Base-by-base conservation (phyloP, 768 basidiomycete species). In the Leccinum obscurum region DNA sequence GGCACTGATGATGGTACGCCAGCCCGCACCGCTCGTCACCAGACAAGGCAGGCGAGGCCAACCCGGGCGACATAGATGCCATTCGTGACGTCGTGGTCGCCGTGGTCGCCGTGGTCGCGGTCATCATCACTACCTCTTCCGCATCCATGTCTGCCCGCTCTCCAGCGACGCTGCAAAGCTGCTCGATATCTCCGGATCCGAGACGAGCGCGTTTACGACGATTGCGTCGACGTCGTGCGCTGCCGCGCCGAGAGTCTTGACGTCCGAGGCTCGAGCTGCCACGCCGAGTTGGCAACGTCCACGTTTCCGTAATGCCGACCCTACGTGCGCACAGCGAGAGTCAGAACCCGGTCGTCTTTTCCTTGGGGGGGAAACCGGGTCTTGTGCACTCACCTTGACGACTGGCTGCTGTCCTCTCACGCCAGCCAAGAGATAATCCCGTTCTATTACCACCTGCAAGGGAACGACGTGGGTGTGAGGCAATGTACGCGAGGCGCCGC, bases 131-230 rank as follows among this genome's bases (percentile, higher is more conserved):
- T 44, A 77, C 70, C 62, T 92, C 90, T 57, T 92, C 91, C 14
- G 79, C 78, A 60, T 92, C 91, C 24, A 92, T 10, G 81, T 80
- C 26, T 85, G 86, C 14, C 79, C 86, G 64, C 88, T 88, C 68
- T 90, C 91, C 3, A 92, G 80, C 32, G 90, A 92, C 6, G 89
- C 90, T 1, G 89, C 89, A 64, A 92, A 92, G 70, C 88, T 90
- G 74, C 89, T 92, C 5, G 90, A 90, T 58, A 92, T 88, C 64
- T 93, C 91, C 3, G 85, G 85, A 65, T 93, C 91, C 17, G 91
- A 92, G 9, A 93, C 80, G 58, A 91, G 80, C 4, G 91, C 90
- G 66, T 86, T 24, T 24, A 93, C 0, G 91, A 93, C 20, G 91
- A 92, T 30, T 85, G 89, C 0, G 89, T 89, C 4, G 90, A 92